Conservation (phyloP, 108 stramenopile species). For the Epithemia pelagica region DNA sequence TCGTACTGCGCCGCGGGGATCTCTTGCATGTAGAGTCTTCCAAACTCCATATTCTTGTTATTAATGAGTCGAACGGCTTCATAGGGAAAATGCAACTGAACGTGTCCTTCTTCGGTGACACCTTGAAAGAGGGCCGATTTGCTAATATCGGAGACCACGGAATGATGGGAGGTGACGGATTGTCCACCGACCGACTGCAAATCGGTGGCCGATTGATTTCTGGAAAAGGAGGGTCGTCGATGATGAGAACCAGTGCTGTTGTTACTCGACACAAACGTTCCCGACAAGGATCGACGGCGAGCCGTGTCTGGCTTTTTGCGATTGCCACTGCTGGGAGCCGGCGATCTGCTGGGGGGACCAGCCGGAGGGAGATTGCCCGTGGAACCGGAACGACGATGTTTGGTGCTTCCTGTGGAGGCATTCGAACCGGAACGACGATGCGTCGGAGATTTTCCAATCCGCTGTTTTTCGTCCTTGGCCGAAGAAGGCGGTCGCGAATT, state of each 20-base stretch:
- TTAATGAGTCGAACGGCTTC: constrained; percentile 60
- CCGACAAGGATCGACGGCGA: neutral
- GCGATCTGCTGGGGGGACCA: neutral
- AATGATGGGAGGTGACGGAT: neutral
- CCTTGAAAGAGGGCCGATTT: constrained; percentile 54
- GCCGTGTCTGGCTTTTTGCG: constrained; percentile 1
- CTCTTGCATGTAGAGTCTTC: neutral
- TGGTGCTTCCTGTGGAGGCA: neutral
- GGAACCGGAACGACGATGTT: neutral
- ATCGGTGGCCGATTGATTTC: neutral
- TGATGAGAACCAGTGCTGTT: neutral
- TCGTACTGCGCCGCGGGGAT: neutral
- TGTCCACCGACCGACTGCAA: neutral
- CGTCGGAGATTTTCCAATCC: neutral
- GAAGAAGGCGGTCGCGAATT: neutral
- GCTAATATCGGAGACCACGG: constrained; percentile 37
- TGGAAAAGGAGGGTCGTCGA: neutral
- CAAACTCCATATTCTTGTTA: constrained; percentile 2
- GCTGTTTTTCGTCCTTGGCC: neutral
- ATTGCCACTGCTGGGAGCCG: neutral
- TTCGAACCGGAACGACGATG: neutral
- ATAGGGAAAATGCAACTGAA: constrained; percentile 56
- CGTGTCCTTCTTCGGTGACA: constrained; percentile 40
- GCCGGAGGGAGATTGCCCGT: neutral
- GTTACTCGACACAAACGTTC: neutral